phyloP scores from a whole-genome alignment of 768 basidiomycete species.

The Mrakia gelida region DNA sequence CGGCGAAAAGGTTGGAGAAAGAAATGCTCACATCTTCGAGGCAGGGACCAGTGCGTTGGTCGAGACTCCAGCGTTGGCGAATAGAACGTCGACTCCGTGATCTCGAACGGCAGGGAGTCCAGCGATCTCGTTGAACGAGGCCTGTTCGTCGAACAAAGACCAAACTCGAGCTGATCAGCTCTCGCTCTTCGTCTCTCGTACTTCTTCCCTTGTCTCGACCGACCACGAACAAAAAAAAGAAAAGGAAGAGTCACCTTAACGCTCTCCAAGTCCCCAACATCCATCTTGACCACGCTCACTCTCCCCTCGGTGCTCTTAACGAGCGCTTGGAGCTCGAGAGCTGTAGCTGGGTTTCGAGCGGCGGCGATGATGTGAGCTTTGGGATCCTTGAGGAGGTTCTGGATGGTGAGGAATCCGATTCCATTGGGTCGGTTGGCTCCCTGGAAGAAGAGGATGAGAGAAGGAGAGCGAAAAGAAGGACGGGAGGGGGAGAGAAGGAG shows the following conservation, averaged over 20 bases:
- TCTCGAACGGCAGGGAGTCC: background rate
- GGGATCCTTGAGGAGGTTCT: background rate
- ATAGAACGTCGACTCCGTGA: conserved; percentile 11
- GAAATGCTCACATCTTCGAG: conserved; percentile 1
- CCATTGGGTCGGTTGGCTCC: conserved; percentile 19
- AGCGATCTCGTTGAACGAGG: background rate
- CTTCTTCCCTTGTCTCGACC: no score
- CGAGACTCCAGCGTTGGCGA: conserved; percentile 5
- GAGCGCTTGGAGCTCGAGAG: conserved; percentile 4
- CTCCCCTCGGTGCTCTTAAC: background rate
- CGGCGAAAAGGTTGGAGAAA: no score
- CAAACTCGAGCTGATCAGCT: background rate
- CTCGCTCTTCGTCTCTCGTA: no score
- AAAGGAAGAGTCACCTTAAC: background rate
- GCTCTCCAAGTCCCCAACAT: conserved; percentile 3
- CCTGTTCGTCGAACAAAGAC: background rate
- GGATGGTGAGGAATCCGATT: background rate
- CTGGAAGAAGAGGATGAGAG: background rate
- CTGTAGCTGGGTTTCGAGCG: background rate
- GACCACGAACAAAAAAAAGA: no score
- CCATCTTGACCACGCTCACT: conserved; percentile 6
- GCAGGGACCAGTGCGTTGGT: background rate
- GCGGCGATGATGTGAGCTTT: background rate
- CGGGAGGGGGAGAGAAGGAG: background rate
- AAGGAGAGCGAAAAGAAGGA: background rate